Evolutionary conservation across 2,329 filamentous ascomycete species (phyloP).

Genomic region (Colletotrichum echinochloae): DNA sequence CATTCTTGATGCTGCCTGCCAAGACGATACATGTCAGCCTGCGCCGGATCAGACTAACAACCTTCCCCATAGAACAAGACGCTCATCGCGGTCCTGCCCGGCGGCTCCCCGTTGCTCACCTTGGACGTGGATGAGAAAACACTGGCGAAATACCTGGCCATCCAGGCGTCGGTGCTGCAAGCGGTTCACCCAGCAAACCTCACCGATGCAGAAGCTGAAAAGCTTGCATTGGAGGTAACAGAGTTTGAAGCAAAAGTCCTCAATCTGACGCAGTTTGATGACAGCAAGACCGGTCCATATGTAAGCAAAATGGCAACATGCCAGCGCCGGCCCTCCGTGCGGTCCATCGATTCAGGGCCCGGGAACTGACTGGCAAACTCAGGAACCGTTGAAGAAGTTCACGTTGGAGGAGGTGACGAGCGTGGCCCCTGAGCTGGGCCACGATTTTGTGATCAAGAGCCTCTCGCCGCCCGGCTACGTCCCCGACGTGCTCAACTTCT

Average conservation of each 20-base stretch:
- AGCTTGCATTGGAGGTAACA: constrained; percentile 44
- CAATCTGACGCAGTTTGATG: not conserved
- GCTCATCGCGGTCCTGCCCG: not conserved
- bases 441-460: constrained; percentile 63
- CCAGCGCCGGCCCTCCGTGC: too few species aligned
- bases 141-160: not conserved
- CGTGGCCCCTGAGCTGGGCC: constrained; percentile 66
- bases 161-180: not conserved
- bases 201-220: not conserved
- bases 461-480: constrained; percentile 61
- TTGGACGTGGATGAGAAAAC: not conserved
- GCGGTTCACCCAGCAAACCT: not conserved
- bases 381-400: constrained; percentile 34
- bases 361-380: not conserved
- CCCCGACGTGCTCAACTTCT: constrained; percentile 52
- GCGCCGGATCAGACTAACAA: not conserved
- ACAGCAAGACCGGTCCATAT: not conserved
- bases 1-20: not conserved
- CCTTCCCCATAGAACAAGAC: not conserved
- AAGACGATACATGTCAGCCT: not conserved
- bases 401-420: constrained; percentile 63
- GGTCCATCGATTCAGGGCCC: not conserved
- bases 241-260: not conserved
- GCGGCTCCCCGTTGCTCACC: not conserved
- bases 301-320: not conserved